phyloP scores from a whole-genome alignment of 495 filamentous ascomycete genomes.

The Aspergillus saccharolyticus region DNA sequence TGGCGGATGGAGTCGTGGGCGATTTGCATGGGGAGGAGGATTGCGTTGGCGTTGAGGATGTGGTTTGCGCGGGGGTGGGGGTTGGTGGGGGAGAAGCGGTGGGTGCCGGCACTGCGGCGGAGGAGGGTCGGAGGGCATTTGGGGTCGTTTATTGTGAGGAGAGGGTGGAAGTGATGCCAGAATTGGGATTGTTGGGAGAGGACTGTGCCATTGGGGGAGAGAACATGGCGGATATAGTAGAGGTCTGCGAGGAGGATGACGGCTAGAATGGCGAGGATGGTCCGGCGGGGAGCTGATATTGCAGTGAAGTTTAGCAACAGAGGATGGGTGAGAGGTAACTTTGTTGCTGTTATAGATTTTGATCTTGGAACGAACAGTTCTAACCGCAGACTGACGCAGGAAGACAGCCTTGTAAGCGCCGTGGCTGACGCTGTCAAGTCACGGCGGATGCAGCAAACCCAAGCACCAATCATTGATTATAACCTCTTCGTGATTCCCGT shows the following conservation, averaged over 20 bases:
- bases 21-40: slow-evolving; percentile 18
- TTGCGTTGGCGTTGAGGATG: slow-evolving; percentile 17
- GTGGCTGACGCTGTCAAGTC: too few relatives aligned
- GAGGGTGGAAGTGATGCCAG: slow-evolving; percentile 14
- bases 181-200: slow-evolving; percentile 6
- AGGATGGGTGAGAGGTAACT: too few relatives aligned
- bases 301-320: background rate
- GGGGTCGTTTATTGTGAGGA: slow-evolving; percentile 19
- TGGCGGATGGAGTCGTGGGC: slow-evolving; percentile 32
- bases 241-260: slow-evolving; percentile 5
- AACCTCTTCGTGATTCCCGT: too few relatives aligned
- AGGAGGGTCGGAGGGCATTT: slow-evolving; percentile 15
- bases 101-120: slow-evolving; percentile 6
- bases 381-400: too few relatives aligned
- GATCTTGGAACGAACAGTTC: too few relatives aligned
- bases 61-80: slow-evolving; percentile 13
- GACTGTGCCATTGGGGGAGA: background rate
- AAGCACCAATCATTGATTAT: too few relatives aligned
- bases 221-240: slow-evolving; percentile 7
- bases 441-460: too few relatives aligned
- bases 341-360: too few relatives aligned
- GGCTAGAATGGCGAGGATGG: background rate
- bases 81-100: slow-evolving; percentile 17
- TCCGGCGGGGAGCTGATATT: slow-evolving; percentile 1
- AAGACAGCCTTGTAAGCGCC: too few relatives aligned